phyloP scores from a whole-genome alignment of 495 filamentous ascomycete species.

The Entonaema liquescens region DNA sequence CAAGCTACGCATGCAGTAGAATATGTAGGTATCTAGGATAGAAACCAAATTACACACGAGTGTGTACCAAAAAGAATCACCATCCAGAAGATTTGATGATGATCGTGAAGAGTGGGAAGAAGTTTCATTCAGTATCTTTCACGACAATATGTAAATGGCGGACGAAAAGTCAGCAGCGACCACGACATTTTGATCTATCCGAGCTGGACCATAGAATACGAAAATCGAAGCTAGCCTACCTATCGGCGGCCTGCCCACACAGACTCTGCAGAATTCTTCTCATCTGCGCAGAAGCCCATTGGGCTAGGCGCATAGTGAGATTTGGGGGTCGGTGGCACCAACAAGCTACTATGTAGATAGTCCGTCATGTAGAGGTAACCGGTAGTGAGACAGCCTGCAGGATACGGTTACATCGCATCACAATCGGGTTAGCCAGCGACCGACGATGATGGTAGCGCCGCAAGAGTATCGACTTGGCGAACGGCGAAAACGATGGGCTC shows the following conservation, averaged over 20 bases:
- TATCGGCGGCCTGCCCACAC: conserved; percentile 35
- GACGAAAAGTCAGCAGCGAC: conserved; percentile 26
- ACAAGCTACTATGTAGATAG: conserved; percentile 6
- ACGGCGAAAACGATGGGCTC: not conserved
- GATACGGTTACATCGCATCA: conserved; percentile 27
- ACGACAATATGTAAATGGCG: not conserved
- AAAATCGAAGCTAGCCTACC: conserved; percentile 26
- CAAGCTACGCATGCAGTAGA: conserved; percentile 29
- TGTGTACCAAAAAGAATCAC: conserved; percentile 1
- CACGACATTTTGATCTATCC: conserved; percentile 15
- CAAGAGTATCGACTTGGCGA: conserved; percentile 16
- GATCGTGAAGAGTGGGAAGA: not conserved
- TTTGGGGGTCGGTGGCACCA: conserved; percentile 34
- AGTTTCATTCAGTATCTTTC: not conserved
- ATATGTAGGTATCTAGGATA: not conserved
- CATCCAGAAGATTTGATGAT: not conserved
- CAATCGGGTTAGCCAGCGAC: conserved; percentile 13
- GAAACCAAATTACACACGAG: not conserved
- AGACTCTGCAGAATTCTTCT: conserved; percentile 21
- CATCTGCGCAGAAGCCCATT: conserved; percentile 24
- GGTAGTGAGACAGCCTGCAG: conserved; percentile 37
- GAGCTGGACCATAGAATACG: conserved; percentile 4
- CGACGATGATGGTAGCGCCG: not conserved
- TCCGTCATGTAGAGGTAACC: not conserved
- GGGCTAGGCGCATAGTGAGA: conserved; percentile 28